These are phyloP conservation scores for Nakaseomyces nivariensis DNA, from an alignment of 1,139 yeast species.

Conservation along the genomic window DNA sequence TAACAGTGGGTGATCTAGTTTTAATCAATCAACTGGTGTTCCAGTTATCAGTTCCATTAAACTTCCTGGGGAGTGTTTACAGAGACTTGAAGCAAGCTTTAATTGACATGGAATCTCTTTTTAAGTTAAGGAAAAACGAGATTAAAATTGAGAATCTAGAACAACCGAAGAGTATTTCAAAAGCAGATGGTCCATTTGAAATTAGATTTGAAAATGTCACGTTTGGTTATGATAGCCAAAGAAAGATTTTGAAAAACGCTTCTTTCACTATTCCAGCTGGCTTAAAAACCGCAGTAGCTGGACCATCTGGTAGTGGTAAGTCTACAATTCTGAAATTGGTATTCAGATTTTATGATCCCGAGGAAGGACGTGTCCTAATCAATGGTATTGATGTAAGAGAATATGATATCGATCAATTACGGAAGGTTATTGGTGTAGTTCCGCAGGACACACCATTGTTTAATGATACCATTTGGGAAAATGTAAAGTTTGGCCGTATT, in stretches of 20 bases:
- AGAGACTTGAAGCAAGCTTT: slow-evolving; percentile 88
- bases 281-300: slow-evolving; percentile 82
- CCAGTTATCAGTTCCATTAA: slow-evolving; percentile 88
- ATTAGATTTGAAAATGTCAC: slow-evolving; percentile 84
- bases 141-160: slow-evolving; percentile 55
- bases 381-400: slow-evolving; percentile 85
- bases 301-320: slow-evolving; percentile 93
- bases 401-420: slow-evolving; percentile 64
- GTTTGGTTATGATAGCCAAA: slow-evolving; percentile 82
- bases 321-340: slow-evolving; percentile 78
- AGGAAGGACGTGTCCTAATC: slow-evolving; percentile 64
- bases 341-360: slow-evolving; percentile 83
- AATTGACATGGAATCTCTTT: slow-evolving; percentile 85
- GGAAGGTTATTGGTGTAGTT: slow-evolving; percentile 77
- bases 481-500: slow-evolving; percentile 77
- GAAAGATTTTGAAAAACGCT: slow-evolving; percentile 77
- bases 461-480: slow-evolving; percentile 81
- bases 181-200: slow-evolving; percentile 44
- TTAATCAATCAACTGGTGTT: slow-evolving; percentile 90
- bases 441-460: slow-evolving; percentile 97
- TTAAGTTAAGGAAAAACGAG: slow-evolving; percentile 68
- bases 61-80: slow-evolving; percentile 89
- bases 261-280: slow-evolving; percentile 86
- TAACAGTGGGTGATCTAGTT: slow-evolving; percentile 95
- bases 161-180: slow-evolving; percentile 42